These are phyloP conservation scores for Marasmius oreades DNA, from an alignment of 1,284 basidiomycete genomes.

Conservation along the genomic window DNA sequence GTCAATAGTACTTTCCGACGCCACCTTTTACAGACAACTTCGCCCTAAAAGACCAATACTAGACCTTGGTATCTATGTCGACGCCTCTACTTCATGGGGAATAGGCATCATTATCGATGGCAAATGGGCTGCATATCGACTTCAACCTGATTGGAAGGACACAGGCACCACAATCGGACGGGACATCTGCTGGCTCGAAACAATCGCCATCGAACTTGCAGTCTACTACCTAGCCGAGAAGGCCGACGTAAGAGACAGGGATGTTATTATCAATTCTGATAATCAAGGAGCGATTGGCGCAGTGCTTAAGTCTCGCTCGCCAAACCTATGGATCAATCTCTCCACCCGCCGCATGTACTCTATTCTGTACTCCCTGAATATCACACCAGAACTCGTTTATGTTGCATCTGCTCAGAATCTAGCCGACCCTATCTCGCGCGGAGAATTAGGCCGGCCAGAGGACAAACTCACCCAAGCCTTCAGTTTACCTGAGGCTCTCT, in stretches of 20 bases:
- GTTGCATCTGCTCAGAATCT: neutral
- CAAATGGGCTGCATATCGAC: conserved; percentile 21
- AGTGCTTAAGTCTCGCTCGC: conserved; percentile 4
- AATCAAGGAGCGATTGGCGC: conserved; percentile 12
- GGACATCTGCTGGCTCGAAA: conserved; percentile 29
- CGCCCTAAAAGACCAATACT: conserved; percentile 4
- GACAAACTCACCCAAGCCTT: too few relatives aligned
- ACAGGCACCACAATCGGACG: neutral
- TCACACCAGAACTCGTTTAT: neutral
- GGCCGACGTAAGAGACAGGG: neutral
- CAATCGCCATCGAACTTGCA: conserved; percentile 15
- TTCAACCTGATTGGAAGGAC: conserved; percentile 20
- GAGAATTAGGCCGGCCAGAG: too few relatives aligned
- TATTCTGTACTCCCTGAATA: neutral
- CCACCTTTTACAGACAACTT: conserved; percentile 9
- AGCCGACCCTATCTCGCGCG: too few relatives aligned
- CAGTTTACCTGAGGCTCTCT: neutral
- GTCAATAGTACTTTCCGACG: conserved; percentile 12
- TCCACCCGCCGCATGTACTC: conserved; percentile 1
- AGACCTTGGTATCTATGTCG: conserved; percentile 21
- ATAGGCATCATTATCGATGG: conserved; percentile 27
- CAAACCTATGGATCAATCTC: conserved; percentile 5
- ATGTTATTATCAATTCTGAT: conserved; percentile 6
- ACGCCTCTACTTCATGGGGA: conserved; percentile 18
- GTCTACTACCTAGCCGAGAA: neutral